Base-by-base conservation (phyloP, 2,329 filamentous ascomycete species). In the Zasmidium citrigriseum region DNA sequence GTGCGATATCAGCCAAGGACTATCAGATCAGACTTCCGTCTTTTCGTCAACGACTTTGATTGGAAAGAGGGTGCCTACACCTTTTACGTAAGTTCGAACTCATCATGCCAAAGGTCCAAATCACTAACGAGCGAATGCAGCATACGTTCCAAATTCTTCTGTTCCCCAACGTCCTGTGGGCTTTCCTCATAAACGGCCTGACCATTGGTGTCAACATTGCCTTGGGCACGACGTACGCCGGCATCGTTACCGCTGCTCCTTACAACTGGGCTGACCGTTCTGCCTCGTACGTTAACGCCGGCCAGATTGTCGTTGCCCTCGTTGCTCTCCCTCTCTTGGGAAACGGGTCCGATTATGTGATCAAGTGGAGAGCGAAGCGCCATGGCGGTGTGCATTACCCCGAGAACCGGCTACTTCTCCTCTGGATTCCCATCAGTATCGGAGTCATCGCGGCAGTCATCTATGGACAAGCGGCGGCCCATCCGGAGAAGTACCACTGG, bases 101-200 rank as follows among this genome's bases (percentile, higher is more conserved):
- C 49, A 16, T 24, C 9, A 38, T n/a, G 12, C 34, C 5, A 46
- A 2, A n/a, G n/a, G 12, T n/a, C 5, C 16, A 21, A 16, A 20
- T n/a, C 46, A 12, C 34, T 11, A 38, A 18, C 18, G 7, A 16
- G 18, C 11, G 27, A 9, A 46, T 1, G 0, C 23, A 58, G 62
- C 62, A 66, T 58, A 67, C 64, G 25, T 65, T 65, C 51, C 57
- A 64, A 18, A 55, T 67, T 21, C 38, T 68, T 23, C 51, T 67
- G 22, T 79, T 78, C 54, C 77, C 77, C 18, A 76, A 77, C 27
- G 73, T 79, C 16, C 64, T 78, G 27, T 79, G 75, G 75, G 74
- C 75, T 2, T 64, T 78, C 14, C 67, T 69, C 5, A 57, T 78
- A 1, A 78, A 78, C 52, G 75, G 76, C 0, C 61, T 75, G 4